Base-by-base conservation (phyloP, 345 rosid genomes). In the rapeseed (Brassica napus) region DNA sequence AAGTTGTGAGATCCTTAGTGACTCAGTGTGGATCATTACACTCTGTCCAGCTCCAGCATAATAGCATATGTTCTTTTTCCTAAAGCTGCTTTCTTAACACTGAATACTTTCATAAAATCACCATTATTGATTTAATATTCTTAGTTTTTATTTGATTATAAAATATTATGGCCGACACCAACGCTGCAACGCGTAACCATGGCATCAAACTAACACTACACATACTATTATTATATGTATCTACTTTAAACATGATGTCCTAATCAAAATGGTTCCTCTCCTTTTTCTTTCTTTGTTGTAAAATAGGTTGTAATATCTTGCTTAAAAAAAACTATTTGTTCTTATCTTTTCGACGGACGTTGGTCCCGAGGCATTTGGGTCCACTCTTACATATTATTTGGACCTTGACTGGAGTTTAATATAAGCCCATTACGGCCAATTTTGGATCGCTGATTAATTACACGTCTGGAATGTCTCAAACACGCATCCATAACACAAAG, bases 401-500 rank as follows among this genome's bases (percentile, higher is more conserved):
- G 57, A 52, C 57, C 21, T 52, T 52, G 2, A n/a, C 21, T 52
- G 57, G 18, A 52, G 21, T 52, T 47, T 52, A 47, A n/a, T 47
- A 1, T 15, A 8, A 69, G 78, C 83, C 79, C 79, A 74, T 69
- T 63, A 28, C 2, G 30, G 73, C 76, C 83, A 67, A 76, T 52
- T n/a, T 52, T n/a, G 57, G 57, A 52, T 52, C 57, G 21, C 57
- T 52, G 57, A 52, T 52, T 18, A 52, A 52, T n/a, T 52, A 52
- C 18, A 52, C 57, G 57, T 52, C 18, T 52, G 8, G 18, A 52
- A n/a, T 52, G 57, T 52, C 21, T n/a, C 18, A 52, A 39, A 79
- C 65, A 79, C 74, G 26, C 47, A 75, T 68, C 61, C 78, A 73
- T 79, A 73, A 68, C 69, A 79, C 82, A 79, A 73, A 79, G 78